These are phyloP conservation scores for Sisymbrium altissimum DNA, from an alignment of 345 rosid species.

Conservation along the genomic window DNA sequence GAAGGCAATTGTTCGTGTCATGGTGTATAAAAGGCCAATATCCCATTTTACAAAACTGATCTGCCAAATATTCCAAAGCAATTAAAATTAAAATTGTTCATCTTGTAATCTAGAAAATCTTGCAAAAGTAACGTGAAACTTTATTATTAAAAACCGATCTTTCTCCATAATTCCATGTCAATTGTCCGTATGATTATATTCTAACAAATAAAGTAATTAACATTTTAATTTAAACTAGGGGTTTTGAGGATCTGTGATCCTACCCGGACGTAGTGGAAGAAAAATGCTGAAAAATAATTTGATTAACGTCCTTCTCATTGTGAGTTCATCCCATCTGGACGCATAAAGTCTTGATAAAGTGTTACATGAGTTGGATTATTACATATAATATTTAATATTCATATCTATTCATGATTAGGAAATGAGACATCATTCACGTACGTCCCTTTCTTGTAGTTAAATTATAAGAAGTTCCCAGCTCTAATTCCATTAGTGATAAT, in stretches of 20 bases:
- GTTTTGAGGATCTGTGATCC: constrained; percentile 1
- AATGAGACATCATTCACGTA: constrained; percentile 10
- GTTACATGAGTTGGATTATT: background rate
- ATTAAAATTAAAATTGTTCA: background rate
- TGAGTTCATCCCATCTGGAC: constrained; percentile 18
- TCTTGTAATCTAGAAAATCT: background rate
- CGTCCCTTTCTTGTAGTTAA: constrained; percentile 15
- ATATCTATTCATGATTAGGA: background rate
- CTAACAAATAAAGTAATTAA: background rate
- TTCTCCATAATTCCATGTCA: background rate
- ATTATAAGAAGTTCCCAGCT: background rate
- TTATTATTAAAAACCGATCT: background rate
- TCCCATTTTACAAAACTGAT: background rate
- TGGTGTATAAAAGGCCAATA: background rate
- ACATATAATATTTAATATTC: background rate
- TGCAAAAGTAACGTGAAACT: background rate
- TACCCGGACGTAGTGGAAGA: background rate
- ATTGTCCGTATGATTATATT: background rate
- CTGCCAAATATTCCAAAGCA: background rate
- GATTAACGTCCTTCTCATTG: background rate
- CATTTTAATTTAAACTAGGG: background rate
- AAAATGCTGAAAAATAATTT: background rate
- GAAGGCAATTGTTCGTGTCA: background rate
- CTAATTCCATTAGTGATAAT: background rate
- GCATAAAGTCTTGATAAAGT: background rate